Percentiles rank a stretch among this genome's conserved stretches.
These are phyloP conservation scores for Pulveroboletus ravenelii DNA, from an alignment of 768 basidiomycete genomes.

Conservation along the genomic window DNA sequence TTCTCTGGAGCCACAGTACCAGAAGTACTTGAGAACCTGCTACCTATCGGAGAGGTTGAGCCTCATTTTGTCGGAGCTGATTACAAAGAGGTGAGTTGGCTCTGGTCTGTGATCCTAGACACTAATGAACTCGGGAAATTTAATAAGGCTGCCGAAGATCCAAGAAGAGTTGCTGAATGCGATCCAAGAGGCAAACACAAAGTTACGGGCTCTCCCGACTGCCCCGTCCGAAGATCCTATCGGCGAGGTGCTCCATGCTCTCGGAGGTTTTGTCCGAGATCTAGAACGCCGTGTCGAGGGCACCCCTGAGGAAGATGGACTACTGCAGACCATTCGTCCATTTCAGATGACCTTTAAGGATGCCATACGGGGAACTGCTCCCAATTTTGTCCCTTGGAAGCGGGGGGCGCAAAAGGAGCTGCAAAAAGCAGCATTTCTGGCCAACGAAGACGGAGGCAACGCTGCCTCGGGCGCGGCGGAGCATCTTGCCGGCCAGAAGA, in stretches of 20 bases:
- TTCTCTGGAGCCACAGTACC: conserved; percentile 45
- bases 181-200: conserved; percentile 36
- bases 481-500: conserved; percentile 4
- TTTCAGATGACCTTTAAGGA: conserved; percentile 43
- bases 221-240: conserved; percentile 53
- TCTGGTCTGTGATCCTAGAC: background rate
- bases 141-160: conserved; percentile 54
- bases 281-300: conserved; percentile 48
- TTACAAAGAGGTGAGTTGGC: conserved; percentile 49
- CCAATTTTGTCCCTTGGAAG: conserved; percentile 52
- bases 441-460: conserved; percentile 35
- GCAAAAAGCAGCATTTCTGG: conserved; percentile 29
- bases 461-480: background rate
- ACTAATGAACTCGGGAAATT: background rate
- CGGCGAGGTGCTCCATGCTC: conserved; percentile 47
- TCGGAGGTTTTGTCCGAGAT: conserved; percentile 45
- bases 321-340: conserved; percentile 53
- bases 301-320: conserved; percentile 44
- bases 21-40: conserved; percentile 50
- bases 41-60: conserved; percentile 58
- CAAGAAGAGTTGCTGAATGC: conserved; percentile 50
- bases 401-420: conserved; percentile 6
- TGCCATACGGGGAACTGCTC: conserved; percentile 49
- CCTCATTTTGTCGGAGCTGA: conserved; percentile 55
- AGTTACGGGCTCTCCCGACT: conserved; percentile 37